Conservation (phyloP, 2,329 filamentous ascomycete species). For the Aureobasidium subglaciale region DNA sequence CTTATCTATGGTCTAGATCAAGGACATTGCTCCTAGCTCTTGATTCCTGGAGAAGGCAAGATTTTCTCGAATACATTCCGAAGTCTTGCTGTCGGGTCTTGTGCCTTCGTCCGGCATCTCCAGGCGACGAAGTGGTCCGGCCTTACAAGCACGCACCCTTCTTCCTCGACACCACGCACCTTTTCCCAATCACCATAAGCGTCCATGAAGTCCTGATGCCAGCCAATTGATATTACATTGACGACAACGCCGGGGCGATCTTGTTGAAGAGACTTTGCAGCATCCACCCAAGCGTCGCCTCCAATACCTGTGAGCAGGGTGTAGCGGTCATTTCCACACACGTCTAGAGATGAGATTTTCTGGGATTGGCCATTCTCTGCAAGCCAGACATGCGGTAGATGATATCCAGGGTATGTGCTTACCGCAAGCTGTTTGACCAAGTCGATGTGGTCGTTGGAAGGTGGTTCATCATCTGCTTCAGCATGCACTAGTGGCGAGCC, state of each 20-base stretch:
- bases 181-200: conserved; percentile 55
- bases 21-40: too few relatives aligned
- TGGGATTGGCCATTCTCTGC: conserved; percentile 41
- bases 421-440: conserved; percentile 33
- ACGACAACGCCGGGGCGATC: conserved; percentile 34
- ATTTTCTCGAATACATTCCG: too few relatives aligned
- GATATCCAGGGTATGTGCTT: conserved; percentile 52
- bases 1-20: too few relatives aligned
- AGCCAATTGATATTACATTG: conserved; percentile 48
- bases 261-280: conserved; percentile 29
- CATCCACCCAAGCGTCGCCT: conserved; percentile 47
- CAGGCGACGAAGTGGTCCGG: conserved; percentile 55
- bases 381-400: conserved; percentile 58
- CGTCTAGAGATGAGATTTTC: conserved; percentile 51
- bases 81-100: too few relatives aligned
- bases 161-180: conserved; percentile 48
- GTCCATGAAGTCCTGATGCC: conserved; percentile 54
- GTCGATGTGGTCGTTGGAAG: too few relatives aligned
- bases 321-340: conserved; percentile 51
- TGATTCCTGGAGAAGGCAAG: too few relatives aligned
- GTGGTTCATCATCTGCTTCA: conserved; percentile 34
- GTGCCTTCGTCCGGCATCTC: conserved; percentile 26
- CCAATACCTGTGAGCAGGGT: conserved; percentile 42
- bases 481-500: conserved; percentile 32
- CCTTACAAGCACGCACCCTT: conserved; percentile 51